These are phyloP conservation scores for Eucommia ulmoides DNA, from an alignment of 257 asterid genomes.

Conservation along the genomic window DNA sequence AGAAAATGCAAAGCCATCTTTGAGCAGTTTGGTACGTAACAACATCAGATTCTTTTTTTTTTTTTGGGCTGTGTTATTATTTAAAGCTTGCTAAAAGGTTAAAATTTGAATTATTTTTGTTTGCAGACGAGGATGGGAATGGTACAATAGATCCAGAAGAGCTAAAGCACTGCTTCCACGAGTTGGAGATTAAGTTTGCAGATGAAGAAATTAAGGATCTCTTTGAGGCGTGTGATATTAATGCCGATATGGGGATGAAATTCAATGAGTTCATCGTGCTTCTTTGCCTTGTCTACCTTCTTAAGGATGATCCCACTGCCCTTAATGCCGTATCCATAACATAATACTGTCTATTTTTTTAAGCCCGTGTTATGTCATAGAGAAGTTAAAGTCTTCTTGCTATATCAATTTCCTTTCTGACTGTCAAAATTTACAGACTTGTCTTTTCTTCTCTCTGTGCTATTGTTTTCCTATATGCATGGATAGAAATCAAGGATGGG, in stretches of 20 bases:
- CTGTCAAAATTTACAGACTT: too few relatives aligned
- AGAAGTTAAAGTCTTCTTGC: too few relatives aligned
- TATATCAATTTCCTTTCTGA: too few relatives aligned
- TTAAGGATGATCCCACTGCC: constrained; percentile 49
- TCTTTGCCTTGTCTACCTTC: constrained; percentile 83
- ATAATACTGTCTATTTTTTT: not conserved
- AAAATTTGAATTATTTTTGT: not conserved
- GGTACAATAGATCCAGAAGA: constrained; percentile 75
- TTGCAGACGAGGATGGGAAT: constrained; percentile 59
- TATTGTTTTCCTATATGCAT: constrained; percentile 26
- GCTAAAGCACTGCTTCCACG: constrained; percentile 58
- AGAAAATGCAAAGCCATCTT: constrained; percentile 60
- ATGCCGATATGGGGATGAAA: constrained; percentile 53
- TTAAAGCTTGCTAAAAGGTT: not conserved
- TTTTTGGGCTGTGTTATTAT: not conserved
- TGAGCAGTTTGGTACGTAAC: constrained; percentile 50
- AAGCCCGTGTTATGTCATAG: too few relatives aligned
- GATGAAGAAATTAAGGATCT: constrained; percentile 78
- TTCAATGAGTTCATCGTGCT: constrained; percentile 89
- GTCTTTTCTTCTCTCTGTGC: not conserved
- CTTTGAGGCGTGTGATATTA: constrained; percentile 79
- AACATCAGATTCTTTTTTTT: not conserved
- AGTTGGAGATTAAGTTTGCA: constrained; percentile 46
- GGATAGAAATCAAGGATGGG: constrained; percentile 49
- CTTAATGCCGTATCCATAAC: constrained; percentile 33